Evolutionary conservation across 495 filamentous ascomycete genomes (phyloP).

Genomic region (Pyrenula massariospora): DNA sequence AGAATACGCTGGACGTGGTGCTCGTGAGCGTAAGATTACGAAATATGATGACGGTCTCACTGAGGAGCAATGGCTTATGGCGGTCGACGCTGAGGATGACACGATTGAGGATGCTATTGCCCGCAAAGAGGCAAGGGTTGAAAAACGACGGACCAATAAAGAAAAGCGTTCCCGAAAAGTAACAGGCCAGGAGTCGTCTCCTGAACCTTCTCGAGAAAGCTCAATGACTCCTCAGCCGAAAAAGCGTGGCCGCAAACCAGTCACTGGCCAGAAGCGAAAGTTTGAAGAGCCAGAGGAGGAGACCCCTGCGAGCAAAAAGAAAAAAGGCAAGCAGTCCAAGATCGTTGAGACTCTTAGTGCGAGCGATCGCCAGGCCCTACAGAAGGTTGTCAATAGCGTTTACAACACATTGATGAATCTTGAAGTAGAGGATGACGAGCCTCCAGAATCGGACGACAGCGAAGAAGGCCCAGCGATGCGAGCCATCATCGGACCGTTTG

Average conservation of each 20-base stretch:
- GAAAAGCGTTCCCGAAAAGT: constrained; percentile 40
- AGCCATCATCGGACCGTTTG: constrained; percentile 84
- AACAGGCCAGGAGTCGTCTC: constrained; percentile 53
- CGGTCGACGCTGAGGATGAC: constrained; percentile 93
- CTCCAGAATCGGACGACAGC: constrained; percentile 44
- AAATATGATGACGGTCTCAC: constrained; percentile 96
- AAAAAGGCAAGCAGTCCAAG: constrained; percentile 56
- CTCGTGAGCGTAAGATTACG: constrained; percentile 83
- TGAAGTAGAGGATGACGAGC: constrained; percentile 43
- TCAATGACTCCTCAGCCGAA: constrained; percentile 59
- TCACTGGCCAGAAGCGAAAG: constrained; percentile 65
- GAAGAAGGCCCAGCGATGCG: constrained; percentile 51
- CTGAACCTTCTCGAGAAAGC: constrained; percentile 63
- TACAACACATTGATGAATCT: constrained; percentile 72
- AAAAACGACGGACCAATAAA: constrained; percentile 64
- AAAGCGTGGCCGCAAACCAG: constrained; percentile 71
- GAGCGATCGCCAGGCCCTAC: constrained; percentile 45
- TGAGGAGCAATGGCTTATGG: constrained; percentile 89
- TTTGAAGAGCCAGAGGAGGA: constrained; percentile 71
- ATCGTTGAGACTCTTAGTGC: constrained; percentile 37
- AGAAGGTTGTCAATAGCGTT: constrained; percentile 60
- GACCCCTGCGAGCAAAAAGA: constrained; percentile 70
- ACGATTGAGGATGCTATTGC: constrained; percentile 86
- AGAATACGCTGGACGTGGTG: constrained; percentile 72
- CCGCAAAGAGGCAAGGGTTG: constrained; percentile 74